phyloP scores from a whole-genome alignment of 768 basidiomycete genomes.

The Rhodosporidiobolus odoratus region DNA sequence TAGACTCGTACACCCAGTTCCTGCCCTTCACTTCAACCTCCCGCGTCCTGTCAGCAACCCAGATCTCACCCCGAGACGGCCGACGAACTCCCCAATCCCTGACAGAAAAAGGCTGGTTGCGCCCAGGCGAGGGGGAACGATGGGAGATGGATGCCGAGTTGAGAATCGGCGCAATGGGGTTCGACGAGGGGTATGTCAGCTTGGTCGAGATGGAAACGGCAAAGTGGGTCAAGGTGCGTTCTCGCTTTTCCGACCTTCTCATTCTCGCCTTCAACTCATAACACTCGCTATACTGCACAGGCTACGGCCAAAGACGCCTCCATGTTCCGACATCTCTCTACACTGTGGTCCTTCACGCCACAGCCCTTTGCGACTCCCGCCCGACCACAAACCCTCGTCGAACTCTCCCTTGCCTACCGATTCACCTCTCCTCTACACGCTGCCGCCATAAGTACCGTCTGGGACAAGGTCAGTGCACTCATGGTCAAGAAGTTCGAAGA shows the following conservation, averaged over 20 bases:
- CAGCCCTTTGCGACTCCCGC: conserved; percentile 51
- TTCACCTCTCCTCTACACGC: conserved; percentile 84
- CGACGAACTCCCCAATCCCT: background rate
- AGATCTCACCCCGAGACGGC: background rate
- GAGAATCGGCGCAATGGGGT: conserved; percentile 77
- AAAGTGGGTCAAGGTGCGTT: conserved; percentile 69
- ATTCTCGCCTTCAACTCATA: background rate
- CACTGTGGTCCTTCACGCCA: conserved; percentile 69
- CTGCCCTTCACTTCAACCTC: conserved; percentile 81
- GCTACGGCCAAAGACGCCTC: conserved; percentile 67
- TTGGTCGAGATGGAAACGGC: conserved; percentile 72
- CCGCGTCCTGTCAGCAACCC: conserved; percentile 53
- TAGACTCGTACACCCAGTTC: conserved; percentile 76
- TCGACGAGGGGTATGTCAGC: conserved; percentile 82
- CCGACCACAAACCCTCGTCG: conserved; percentile 64
- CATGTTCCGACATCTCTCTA: conserved; percentile 66
- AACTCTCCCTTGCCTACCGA: conserved; percentile 74
- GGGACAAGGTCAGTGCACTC: conserved; percentile 74
- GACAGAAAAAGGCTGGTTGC: conserved; percentile 36
- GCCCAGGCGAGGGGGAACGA: conserved; percentile 39
- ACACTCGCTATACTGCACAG: conserved; percentile 47
- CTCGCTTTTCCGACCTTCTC: conserved; percentile 10
- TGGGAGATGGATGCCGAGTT: conserved; percentile 67
- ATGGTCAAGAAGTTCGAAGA: conserved; percentile 89
- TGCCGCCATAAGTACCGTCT: conserved; percentile 72